Evolutionary conservation across 371 early-diverging fungal genomes (phyloP), one percentile per base, ranked within the genome.

Genomic region (Vittaforma corneae): DNA sequence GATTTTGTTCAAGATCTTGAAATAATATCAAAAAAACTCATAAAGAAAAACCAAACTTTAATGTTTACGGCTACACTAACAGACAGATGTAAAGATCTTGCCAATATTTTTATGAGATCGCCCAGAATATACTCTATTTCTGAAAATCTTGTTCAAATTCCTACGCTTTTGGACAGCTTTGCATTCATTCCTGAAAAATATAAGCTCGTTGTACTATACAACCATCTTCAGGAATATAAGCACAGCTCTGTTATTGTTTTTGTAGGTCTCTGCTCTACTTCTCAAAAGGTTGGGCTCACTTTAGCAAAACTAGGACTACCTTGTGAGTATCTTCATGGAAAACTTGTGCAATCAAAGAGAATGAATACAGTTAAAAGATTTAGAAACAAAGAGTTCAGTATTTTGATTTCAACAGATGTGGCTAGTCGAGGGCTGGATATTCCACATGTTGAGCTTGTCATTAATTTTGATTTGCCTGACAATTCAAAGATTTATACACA

Each of bases 51-150:
- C 26, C 89, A 90, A 74, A 90, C 87, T 0, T 83, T 88, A 62
- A 87, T 93, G 76, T 91, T 91, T 80, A 93, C 92, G 18, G 97
- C 97, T 26, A 97, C 97, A 9, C 88, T 93, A 76, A 92, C 93
- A 5, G 92, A 93, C 46, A 91, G 92, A 79, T 92, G 93, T 48
- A 86, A 91, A 77, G 74, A 83, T 14, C 81, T 96, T 51, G 91
- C 91, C 2, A 83, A 82, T 20, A 84, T 86, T 1, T 86, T 91
- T 50, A 87, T 92, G 89, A 81, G 82, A 44, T 85, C 87, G 62
- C 89, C 91, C 26, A 89, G 90, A 62, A 88, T 88, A 72, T 83
- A 92, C 18, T 87, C 90, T 74, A 89, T 60, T 87, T 88, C 73
- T 40, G 88, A 91, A 79, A 87, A 40, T 86, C 88, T 83, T 42